Evolutionary conservation across 352 stramenopile genomes (phyloP), one percentile per base, ranked within the genome.

Genomic region (Phytophthora hibernalis): DNA sequence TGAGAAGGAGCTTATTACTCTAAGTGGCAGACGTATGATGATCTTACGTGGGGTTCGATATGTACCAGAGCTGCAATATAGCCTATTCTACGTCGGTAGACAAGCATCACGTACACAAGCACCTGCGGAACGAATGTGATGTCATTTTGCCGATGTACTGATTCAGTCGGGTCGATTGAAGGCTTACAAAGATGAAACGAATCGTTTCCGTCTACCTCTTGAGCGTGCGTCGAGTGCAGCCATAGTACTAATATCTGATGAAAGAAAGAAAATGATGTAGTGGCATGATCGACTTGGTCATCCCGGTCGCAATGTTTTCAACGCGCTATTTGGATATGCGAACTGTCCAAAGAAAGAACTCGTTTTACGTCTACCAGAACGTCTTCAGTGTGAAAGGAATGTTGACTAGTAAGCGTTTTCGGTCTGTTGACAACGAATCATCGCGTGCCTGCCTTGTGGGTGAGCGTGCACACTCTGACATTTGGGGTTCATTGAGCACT

Each of bases 401-500:
- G 16, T n/a, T 65, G 16, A 57, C 44, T n/a, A 40, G 56, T 16
- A 55, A 57, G 24, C 52, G 33, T 33, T 56, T 65, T 44, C 44
- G 30, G 3, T 50, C 45, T 3, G 24, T 1, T 37, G 22, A 38
- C 38, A 22, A 18, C 12, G 22, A 2, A 44, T 5, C 45, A 35
- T 12, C 9, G 33, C 45, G 47, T n/a, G 47, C 38, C 11, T 64
- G 45, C 45, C 20, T 65, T 37, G 45, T 57, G 37, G 65, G 37
- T 21, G 52, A 73, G 31, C 42, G 40, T 13, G 53, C 42, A 3
- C 65, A 72, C 38, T 18, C 40, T 1, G 65, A 68, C 56, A 31
- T 68, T 18, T 68, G 65, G 57, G 58, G 57, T 13, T 58, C 65
- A 16, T 73, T 68, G 2, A n/a, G 20, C 18, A 67, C 64, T 1